Conservation (phyloP, 1,284 basidiomycete genomes). For the Kwoniella shivajii region DNA sequence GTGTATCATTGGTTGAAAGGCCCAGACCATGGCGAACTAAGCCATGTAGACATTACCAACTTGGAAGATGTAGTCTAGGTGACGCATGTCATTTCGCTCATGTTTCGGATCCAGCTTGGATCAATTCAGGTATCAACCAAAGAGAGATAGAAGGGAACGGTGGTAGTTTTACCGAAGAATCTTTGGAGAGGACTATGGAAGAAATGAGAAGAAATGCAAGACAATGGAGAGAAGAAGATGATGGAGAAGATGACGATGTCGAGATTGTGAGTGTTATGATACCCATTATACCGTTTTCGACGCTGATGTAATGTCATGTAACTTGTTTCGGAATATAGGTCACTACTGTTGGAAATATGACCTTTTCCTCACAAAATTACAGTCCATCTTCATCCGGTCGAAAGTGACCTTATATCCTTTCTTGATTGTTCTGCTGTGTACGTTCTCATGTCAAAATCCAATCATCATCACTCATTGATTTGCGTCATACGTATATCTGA, state of each 20-base stretch:
- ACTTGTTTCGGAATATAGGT: background rate
- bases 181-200: slow-evolving; percentile 9
- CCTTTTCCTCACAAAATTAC: slow-evolving; percentile 1
- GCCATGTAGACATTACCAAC: slow-evolving; percentile 49
- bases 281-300: background rate
- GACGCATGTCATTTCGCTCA: slow-evolving; percentile 53
- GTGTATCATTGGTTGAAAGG: slow-evolving; percentile 29
- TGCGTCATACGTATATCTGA: too few relatives aligned
- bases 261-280: slow-evolving; percentile 11
- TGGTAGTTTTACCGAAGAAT: slow-evolving; percentile 28
- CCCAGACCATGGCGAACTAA: slow-evolving; percentile 49
- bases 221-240: background rate
- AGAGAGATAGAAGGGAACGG: slow-evolving; percentile 12
- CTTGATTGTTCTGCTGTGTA: too few relatives aligned
- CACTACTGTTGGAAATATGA: background rate
- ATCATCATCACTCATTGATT: too few relatives aligned
- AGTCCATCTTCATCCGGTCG: slow-evolving; percentile 4
- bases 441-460: too few relatives aligned
- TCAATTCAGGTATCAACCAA: slow-evolving; percentile 9
- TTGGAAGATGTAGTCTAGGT: slow-evolving; percentile 44
- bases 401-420: background rate
- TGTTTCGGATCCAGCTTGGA: slow-evolving; percentile 31
- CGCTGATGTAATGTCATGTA: background rate
- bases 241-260: slow-evolving; percentile 15
- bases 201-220: slow-evolving; percentile 3